Base-by-base conservation (phyloP, 2,329 filamentous ascomycete species). In the Myrmaecium sp. region DNA sequence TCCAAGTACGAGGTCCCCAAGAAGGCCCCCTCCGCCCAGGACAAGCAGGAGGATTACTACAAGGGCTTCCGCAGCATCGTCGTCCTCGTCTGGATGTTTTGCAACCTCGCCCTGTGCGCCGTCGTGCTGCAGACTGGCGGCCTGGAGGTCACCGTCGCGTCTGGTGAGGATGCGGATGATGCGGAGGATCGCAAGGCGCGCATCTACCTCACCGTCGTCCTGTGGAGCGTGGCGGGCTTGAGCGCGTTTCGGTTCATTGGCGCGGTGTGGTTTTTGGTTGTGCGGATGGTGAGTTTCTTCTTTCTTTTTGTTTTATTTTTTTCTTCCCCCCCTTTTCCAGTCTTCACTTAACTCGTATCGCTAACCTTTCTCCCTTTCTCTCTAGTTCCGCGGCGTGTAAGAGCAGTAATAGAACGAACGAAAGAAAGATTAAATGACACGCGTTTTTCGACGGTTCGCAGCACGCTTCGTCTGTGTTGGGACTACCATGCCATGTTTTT, bases 21-120 rank as follows among this genome's bases (percentile, higher is more conserved):
- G 52, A 72, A 69, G 42, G 42, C 60, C 0, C 65, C 68, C 3
- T 58, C 59, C n/a, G 53, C 66, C 7, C 47, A 57, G 22, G 84
- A 94, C 47, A 81, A 78, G 45, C 86, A 98, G 52, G 82, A 94
- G 60, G 89, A 98, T 51, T 98, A 95, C 57, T 98, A 98, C 66
- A 83, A 84, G 43, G 89, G 84, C 37, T 93, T 98, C 50, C 72
- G 89, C 35, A 91, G 80, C 12, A 71, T 81, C 15, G 84, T 94
- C 38, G 89, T 98, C 16, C 60, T 95, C 26, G 72, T 78, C 37
- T 98, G 89, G 89, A 93, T 98, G 66, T 81, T 95, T 42, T 83
- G 74, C 46, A 98, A 98, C 53, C 79, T 98, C 49, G 83, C 71
- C 1, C 69, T 98, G 5, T 73, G 71, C 1, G 86, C 86, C 1